Base-by-base conservation (phyloP, 129 eudicot genomes). In the Logfia minima region DNA sequence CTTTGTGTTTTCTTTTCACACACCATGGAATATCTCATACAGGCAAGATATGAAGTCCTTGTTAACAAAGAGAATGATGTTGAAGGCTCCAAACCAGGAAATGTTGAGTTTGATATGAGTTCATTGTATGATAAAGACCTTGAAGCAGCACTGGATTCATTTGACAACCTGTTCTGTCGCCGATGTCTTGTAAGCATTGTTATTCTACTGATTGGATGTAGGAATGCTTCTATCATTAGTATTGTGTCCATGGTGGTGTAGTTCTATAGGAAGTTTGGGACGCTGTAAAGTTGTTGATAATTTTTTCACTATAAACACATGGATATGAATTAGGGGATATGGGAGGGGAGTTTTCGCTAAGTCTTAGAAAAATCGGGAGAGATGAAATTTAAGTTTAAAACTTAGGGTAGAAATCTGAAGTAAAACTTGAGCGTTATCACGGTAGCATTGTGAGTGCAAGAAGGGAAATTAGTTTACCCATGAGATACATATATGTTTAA, bases 91-190 rank as follows among this genome's bases (percentile, higher is more conserved):
- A 83, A 76, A 68, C 74, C 84, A 62, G 88, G 76, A 73, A 82
- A 70, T 68, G 53, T 62, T 69, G 95, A 84, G 79, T 84, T 82
- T 52, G 81, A 74, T 81, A 77, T 82, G 79, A 85, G 86, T 81
- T 87, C 93, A 28, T 84, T 86, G 79, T 85, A 84, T 77, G 97
- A 92, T 74, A 95, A 92, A 81, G 94, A 92, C 85, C 90, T 95
- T 67, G 97, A 92, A 63, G 90, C 96, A 67, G 99, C 99, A 68
- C 67, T 95, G 74, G 99, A 95, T 83, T 95, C 99, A 11, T 95
- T 95, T 81, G 99, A 95, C 86, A 95, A 92, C 76, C 80, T 95
- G 53, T 95, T 92, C 74, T 95, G 99, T 79, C 99, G 99, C 55
- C 97, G 99, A 78, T 95, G 99, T 81, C 87, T 87, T 79, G 99